phyloP scores from a whole-genome alignment of 345 rosid genomes.

The Lepidium sativum region DNA sequence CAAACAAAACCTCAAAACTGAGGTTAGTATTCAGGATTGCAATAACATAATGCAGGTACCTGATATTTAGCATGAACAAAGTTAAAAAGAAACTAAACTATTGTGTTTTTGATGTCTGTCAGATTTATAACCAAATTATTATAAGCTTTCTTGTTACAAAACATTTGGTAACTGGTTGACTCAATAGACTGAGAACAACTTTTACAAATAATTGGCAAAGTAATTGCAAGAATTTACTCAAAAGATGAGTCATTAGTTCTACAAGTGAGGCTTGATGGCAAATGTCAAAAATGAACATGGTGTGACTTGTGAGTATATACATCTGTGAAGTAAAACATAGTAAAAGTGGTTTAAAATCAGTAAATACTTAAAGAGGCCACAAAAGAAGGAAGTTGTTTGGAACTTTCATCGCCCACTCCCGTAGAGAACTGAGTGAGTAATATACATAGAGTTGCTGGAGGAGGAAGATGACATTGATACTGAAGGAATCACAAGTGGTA shows the following conservation, averaged over 20 bases:
- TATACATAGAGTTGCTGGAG: constrained; percentile 20
- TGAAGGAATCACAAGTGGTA: constrained; percentile 1
- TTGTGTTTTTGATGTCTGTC: not conserved
- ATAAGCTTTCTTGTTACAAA: not conserved
- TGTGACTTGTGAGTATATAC: not conserved
- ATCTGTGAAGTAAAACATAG: not conserved
- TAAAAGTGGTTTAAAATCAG: not conserved
- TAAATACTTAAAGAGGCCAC: not conserved
- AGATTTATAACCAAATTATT: not conserved
- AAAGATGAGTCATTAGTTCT: not conserved
- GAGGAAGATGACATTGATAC: constrained; percentile 14
- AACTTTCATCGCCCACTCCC: constrained; percentile 28
- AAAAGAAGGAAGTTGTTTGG: not conserved
- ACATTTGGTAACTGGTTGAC: not conserved
- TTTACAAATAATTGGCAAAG: not conserved
- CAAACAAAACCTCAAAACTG: not conserved
- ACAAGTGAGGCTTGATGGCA: constrained; percentile 1
- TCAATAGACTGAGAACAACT: not conserved
- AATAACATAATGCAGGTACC: not conserved
- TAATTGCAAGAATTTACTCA: not conserved
- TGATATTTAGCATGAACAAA: constrained; percentile 1
- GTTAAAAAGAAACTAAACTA: not conserved
- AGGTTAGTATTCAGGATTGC: constrained; percentile 9
- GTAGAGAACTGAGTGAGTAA: constrained; percentile 23
- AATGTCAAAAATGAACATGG: constrained; percentile 3